Evolutionary conservation across 192 early-diverging fungal genomes (phyloP).

Genomic region (Haplosporangium gracile): DNA sequence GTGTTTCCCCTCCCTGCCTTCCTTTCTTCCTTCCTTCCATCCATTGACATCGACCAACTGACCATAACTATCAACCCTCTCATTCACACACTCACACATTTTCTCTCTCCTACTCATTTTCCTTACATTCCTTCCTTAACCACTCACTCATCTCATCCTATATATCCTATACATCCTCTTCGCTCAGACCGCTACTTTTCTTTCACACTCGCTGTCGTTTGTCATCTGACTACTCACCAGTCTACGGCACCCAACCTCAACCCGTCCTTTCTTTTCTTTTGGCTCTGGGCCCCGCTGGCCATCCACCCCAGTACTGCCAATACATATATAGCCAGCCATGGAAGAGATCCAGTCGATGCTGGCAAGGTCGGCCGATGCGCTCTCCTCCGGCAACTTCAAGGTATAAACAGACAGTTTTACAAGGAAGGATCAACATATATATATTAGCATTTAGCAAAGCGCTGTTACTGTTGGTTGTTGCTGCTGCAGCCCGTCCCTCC

Average conservation of each 20-base stretch:
- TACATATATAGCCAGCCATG: conserved; percentile 27
- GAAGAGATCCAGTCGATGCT: conserved; percentile 58
- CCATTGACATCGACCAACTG: not conserved
- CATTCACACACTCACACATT: not conserved
- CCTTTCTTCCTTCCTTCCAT: not conserved
- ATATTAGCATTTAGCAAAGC: not conserved
- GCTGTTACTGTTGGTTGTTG: too few relatives aligned
- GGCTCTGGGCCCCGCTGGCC: not conserved
- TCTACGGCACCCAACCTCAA: not conserved
- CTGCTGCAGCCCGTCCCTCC: not conserved
- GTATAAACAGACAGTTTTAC: conserved; percentile 25
- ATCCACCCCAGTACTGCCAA: conserved; percentile 3
- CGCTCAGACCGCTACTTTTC: not conserved
- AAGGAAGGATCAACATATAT: not conserved
- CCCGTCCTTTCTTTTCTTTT: not conserved
- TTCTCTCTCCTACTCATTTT: conserved; percentile 8
- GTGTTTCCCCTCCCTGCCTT: not conserved
- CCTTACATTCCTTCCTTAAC: conserved; percentile 10
- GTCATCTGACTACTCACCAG: too few relatives aligned
- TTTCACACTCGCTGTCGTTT: not conserved
- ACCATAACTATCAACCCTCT: not conserved
- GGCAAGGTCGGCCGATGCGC: conserved; percentile 53
- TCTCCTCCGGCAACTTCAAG: conserved; percentile 62
- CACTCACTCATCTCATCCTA: not conserved
- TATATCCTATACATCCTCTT: not conserved